Percentiles rank a stretch among this genome's conserved stretches.
These are phyloP conservation scores for Kazachstania psychrophila DNA, from an alignment of 805 yeast species.

Conservation along the genomic window DNA sequence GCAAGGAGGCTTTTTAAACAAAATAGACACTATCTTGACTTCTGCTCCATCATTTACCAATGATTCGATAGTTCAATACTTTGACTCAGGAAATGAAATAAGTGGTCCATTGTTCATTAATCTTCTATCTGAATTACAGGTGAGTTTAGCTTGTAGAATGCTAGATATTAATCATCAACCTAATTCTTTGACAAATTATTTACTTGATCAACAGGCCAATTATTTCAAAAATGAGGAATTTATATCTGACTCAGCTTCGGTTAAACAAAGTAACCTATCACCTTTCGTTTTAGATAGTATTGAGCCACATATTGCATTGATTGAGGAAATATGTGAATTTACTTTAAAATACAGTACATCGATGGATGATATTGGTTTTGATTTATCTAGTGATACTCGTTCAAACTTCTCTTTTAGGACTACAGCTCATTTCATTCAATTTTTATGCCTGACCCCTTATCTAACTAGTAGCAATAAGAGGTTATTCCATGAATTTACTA, in stretches of 20 bases:
- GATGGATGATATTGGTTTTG: slow-evolving; percentile 11
- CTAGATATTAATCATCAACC: slow-evolving; percentile 6
- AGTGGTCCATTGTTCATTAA: slow-evolving; percentile 19
- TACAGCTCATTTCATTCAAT: slow-evolving; percentile 33
- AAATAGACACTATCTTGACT: slow-evolving; percentile 13
- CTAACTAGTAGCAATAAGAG: slow-evolving; percentile 39
- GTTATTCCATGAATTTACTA: slow-evolving; percentile 36
- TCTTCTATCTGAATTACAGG: slow-evolving; percentile 19
- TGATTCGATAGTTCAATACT: slow-evolving; percentile 25
- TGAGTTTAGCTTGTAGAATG: slow-evolving; percentile 10
- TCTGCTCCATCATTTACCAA: slow-evolving; percentile 16
- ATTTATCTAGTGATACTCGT: slow-evolving; percentile 15
- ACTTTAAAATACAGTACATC: slow-evolving; percentile 17
- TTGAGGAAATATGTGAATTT: slow-evolving; percentile 22
- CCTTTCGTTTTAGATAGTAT: slow-evolving; percentile 28
- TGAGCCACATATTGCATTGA: slow-evolving; percentile 30
- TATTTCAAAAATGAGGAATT: slow-evolving; percentile 14
- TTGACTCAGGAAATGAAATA: slow-evolving; percentile 23
- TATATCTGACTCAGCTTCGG: slow-evolving; percentile 1
- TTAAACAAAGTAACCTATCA: background rate
- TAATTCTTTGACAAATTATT: slow-evolving; percentile 5
- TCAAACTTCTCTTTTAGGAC: slow-evolving; percentile 15
- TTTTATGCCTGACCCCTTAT: slow-evolving; percentile 26
- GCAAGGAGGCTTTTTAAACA: slow-evolving; percentile 12
- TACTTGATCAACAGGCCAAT: slow-evolving; percentile 8